Evolutionary conservation across 1,284 basidiomycete genomes (phyloP).

Genomic region (Trametes polyzona): DNA sequence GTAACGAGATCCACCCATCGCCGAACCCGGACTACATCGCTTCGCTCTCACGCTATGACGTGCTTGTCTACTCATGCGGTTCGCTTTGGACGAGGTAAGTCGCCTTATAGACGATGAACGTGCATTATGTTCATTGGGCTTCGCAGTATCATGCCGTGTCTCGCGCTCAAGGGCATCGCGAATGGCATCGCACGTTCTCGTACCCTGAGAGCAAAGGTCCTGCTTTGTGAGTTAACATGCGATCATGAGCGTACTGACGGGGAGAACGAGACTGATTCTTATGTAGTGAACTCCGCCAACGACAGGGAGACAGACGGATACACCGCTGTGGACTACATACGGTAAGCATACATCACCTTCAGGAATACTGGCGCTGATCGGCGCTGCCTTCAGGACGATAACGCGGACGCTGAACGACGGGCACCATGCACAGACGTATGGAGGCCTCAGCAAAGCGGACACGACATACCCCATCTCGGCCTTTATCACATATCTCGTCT

Average conservation of each 20-base stretch:
- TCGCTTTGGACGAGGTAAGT: conserved; percentile 89
- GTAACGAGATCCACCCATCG: conserved; percentile 86
- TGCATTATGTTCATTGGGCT: not conserved
- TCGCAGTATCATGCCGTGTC: conserved; percentile 82
- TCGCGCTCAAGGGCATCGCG: conserved; percentile 85
- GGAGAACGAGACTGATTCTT: conserved; percentile 2
- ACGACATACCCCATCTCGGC: conserved; percentile 71
- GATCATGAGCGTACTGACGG: not conserved
- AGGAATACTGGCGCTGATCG: not conserved
- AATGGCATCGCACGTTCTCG: conserved; percentile 78
- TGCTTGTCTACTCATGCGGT: conserved; percentile 90
- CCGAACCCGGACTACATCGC: conserved; percentile 85
- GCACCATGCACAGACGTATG: conserved; percentile 54
- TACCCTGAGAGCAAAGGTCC: conserved; percentile 77
- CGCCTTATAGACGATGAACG: not conserved
- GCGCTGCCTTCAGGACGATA: conserved; percentile 57
- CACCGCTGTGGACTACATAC: conserved; percentile 83
- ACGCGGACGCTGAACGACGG: conserved; percentile 69
- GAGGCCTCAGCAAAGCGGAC: conserved; percentile 54
- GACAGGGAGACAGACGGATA: conserved; percentile 93
- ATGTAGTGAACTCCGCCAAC: conserved; percentile 82
- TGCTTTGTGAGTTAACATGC: conserved; percentile 65
- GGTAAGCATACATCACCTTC: conserved; percentile 42
- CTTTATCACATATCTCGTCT: conserved; percentile 85
- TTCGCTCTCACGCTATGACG: conserved; percentile 64